Percentiles rank a stretch among this genome's conserved stretches.
These are phyloP conservation scores for Metahyphopichia silvanorum DNA, from an alignment of 805 yeast genomes.

Conservation along the genomic window DNA sequence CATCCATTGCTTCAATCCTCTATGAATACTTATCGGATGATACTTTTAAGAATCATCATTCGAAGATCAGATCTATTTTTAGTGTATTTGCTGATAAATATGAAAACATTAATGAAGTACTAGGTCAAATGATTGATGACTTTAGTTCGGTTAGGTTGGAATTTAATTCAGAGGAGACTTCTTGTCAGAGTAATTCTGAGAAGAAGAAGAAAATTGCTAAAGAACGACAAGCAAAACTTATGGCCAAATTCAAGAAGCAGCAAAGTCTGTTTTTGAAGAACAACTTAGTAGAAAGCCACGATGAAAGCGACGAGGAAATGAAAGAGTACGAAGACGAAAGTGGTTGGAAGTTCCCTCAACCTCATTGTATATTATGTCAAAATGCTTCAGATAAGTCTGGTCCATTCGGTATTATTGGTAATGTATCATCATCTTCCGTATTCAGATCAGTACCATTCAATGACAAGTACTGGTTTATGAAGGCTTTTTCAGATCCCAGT, in stretches of 20 bases:
- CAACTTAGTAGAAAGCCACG: conserved; percentile 29
- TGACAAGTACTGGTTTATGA: conserved; percentile 61
- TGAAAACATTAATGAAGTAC: conserved; percentile 13
- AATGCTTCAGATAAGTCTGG: conserved; percentile 65
- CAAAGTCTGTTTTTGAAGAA: conserved; percentile 71
- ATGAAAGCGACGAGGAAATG: conserved; percentile 41
- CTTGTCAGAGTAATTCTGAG: conserved; percentile 41
- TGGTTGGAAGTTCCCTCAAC: conserved; percentile 68
- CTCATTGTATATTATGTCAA: conserved; percentile 78
- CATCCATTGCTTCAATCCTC: conserved; percentile 36
- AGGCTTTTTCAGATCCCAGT: conserved; percentile 51
- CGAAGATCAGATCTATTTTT: conserved; percentile 58
- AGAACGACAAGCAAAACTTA: conserved; percentile 62
- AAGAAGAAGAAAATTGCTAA: conserved; percentile 67
- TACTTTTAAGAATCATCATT: conserved; percentile 39
- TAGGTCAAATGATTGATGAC: conserved; percentile 15
- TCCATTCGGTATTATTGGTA: conserved; percentile 72
- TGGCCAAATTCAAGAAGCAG: conserved; percentile 78
- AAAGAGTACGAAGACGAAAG: conserved; percentile 28
- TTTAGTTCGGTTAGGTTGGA: conserved; percentile 23
- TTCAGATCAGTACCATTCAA: conserved; percentile 63
- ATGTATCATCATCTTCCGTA: conserved; percentile 55
- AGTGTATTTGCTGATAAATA: conserved; percentile 24
- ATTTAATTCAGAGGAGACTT: conserved; percentile 7
- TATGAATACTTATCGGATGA: conserved; percentile 40